Base-by-base conservation (phyloP, 768 basidiomycete genomes). In the Tephrocybe rancida region DNA sequence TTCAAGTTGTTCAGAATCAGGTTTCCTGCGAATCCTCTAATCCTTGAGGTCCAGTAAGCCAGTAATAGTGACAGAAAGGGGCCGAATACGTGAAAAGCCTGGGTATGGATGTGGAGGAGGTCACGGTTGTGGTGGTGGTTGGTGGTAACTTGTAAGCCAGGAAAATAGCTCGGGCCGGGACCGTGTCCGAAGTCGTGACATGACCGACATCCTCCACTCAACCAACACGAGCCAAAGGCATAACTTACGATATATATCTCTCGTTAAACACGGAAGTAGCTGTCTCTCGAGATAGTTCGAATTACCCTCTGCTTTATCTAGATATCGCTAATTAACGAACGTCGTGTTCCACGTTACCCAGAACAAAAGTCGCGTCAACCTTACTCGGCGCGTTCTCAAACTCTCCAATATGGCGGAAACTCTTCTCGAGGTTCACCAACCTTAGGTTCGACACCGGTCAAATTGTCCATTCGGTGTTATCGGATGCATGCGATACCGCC, bases 371-470 rank as follows among this genome's bases (percentile, higher is more conserved):
- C 35, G 44, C 14, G 26, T 45, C 18, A 37, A 29, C 5, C 25
- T 30, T 9, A 14, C 9, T 44, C 25, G n/a, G 29, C 26, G 27
- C 44, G 44, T 18, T 18, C 13, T 34, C 37, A 19, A 25, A 3
- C n/a, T 30, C 16, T 16, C n/a, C 22, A 32, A 26, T 16, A 56
- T 60, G 55, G 26, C 49, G 5, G 49, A 56, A 70, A 78, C 78
- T 5, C 68, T 81, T 6, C 65, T 69, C 3, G 81, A 81, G n/a
- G n/a, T n/a, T n/a, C n/a, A n/a, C n/a, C n/a, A n/a, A n/a, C n/a
- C n/a, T n/a, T n/a, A n/a, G 97, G 0, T 85, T 99, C 55, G 97
- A 98, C 69, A 92, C 90, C 0, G 92, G 90, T 14, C 96, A 99
- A 71, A 88, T 98, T 45, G 87, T 88, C n/a, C 95, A 98, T 67